Evolutionary conservation across 495 filamentous ascomycete species (phyloP), one percentile per base, ranked within the genome.

Genomic region (Evernia prunastri): DNA sequence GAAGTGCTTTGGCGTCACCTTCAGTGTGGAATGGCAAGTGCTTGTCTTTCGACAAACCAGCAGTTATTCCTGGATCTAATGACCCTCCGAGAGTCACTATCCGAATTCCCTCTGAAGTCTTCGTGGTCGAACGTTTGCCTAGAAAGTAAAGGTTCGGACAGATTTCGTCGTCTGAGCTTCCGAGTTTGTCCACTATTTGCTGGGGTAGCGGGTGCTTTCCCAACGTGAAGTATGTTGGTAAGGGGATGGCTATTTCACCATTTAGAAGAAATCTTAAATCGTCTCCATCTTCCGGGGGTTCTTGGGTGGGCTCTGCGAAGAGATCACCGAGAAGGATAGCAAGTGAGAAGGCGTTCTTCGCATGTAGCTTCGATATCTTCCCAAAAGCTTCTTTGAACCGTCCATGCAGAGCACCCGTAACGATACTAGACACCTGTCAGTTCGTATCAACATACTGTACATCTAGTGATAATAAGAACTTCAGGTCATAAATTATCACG

Each of bases 81-180:
- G 75, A 72, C 0, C 94, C 94, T 47, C 92, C 92, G 3, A 97
- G 79, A 13, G 88, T 77, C 6, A 91, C 88, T 60, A 98, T 89
- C 17, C 88, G 84, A 29, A 98, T 80, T 15, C 94, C 94, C 60
- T 96, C 91, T 27, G 89, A 87, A 0, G 94, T 98, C 72, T 92
- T 96, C 45, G 91, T 85, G 12, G 86, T 84, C 36, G 86, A 88
- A 61, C 89, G 87, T 72, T 91, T 95, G 29, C 90, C 91, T 1
- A 97, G 84, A 72, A 86, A 95, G 75, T 88, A 90, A 5, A 98
- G 81, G 67, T 97, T 96, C 1, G 86, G 79, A 68, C 91, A 96
- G 31, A 98, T 79, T 72, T 94, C 88, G 67, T 93, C 91, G 67
- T 88, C 82, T 53, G 80, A 79, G 45, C 81, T 81, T 71, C 89